Conservation (phyloP, 2,329 filamentous ascomycete genomes). For the Alternaria sp. region DNA sequence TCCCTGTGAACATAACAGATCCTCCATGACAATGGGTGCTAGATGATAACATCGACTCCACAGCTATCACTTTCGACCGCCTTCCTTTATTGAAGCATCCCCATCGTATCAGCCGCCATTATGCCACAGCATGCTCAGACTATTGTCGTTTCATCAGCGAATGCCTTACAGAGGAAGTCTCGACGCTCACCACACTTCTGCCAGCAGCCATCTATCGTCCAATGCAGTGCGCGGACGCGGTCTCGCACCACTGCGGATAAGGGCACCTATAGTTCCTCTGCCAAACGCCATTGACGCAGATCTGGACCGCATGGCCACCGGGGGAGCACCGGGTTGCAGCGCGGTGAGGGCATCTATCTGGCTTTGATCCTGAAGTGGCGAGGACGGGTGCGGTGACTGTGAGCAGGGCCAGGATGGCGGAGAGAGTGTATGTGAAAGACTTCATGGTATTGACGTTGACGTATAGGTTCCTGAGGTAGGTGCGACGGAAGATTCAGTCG, state of each 20-base stretch:
- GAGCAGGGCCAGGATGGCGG: neutral
- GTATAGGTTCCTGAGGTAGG: neutral
- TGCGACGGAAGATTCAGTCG: neutral
- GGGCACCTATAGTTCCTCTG: neutral
- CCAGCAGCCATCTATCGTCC: neutral
- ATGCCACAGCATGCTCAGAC: neutral
- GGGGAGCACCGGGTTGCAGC: neutral
- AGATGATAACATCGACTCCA: neutral
- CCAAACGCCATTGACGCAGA: neutral
- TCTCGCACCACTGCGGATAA: neutral
- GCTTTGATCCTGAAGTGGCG: neutral
- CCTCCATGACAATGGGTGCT: neutral
- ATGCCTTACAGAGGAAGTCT: neutral
- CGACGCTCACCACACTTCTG: neutral
- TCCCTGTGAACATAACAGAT: neutral
- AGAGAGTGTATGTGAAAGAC: no score
- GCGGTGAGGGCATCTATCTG: neutral
- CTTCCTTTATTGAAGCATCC: rapidly evolving
- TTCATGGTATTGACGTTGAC: neutral
- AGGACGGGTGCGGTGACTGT: neutral
- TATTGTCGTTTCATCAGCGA: neutral
- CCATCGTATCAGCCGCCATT: neutral
- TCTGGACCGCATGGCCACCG: neutral
- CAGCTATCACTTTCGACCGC: neutral
- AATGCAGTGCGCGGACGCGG: neutral